These are phyloP conservation scores for Lachancea dasiensis DNA, from an alignment of 805 yeast species.

Conservation along the genomic window DNA sequence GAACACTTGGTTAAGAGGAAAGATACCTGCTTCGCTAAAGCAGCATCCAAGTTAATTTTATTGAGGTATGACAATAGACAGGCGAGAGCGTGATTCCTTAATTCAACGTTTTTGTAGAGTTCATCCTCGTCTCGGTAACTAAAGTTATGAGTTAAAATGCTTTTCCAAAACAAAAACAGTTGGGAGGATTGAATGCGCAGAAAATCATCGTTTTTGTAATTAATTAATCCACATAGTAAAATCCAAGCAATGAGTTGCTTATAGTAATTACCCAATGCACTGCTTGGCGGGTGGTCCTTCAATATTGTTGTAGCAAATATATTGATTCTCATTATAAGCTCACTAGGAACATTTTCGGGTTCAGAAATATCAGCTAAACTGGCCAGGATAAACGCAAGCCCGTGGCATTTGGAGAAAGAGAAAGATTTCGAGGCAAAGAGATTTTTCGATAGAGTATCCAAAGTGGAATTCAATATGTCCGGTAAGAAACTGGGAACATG, in stretches of 20 bases:
- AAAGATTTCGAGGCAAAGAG: constrained; percentile 25
- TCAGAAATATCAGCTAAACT: constrained; percentile 32
- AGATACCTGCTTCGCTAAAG: constrained; percentile 41
- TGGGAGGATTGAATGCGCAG: constrained; percentile 53
- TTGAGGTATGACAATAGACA: constrained; percentile 50
- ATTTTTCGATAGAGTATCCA: constrained; percentile 33
- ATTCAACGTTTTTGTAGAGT: constrained; percentile 39
- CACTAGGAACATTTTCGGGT: constrained; percentile 40
- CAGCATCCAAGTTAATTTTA: constrained; percentile 35
- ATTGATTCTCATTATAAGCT: constrained; percentile 40
- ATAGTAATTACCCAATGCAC: constrained; percentile 30
- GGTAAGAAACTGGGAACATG: constrained; percentile 34
- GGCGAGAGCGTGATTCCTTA: constrained; percentile 52
- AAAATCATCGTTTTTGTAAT: constrained; percentile 47
- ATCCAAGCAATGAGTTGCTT: constrained; percentile 52
- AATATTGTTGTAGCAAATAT: constrained; percentile 40
- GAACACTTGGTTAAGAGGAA: constrained; percentile 42
- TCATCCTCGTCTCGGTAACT: constrained; percentile 35
- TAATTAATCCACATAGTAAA: constrained; percentile 55
- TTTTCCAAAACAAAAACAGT: constrained; percentile 58
- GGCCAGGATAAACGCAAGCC: constrained; percentile 36
- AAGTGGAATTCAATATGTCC: constrained; percentile 33
- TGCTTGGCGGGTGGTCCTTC: constrained; percentile 34
- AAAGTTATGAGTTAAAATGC: constrained; percentile 46
- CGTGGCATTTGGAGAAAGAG: constrained; percentile 34